Evolutionary conservation across 352 stramenopile genomes (phyloP), one percentile per base, ranked within the genome.

Genomic region (Pythium plurisporium): DNA sequence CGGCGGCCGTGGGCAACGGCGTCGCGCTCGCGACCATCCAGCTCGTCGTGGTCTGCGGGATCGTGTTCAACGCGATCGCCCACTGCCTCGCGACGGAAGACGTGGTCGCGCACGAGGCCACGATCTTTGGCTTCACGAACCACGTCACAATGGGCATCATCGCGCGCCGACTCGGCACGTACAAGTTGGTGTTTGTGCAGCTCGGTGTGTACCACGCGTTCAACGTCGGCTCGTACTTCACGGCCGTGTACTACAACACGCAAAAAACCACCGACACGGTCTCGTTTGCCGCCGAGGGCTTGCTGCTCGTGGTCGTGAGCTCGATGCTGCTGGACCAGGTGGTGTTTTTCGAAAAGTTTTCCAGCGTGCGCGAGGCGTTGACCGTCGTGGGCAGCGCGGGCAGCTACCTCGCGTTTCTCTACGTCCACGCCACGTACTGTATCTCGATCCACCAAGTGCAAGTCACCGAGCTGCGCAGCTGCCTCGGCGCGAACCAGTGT

Each of bases 251-350:
- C 37, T 52, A 56, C 50, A 33, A 46, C 49, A 66, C 59, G 20
- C 43, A 66, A 26, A 66, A 66, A 34, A 40, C 40, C n/a, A 66
- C 49, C n/a, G 59, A 66, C 38, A 66, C 59, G 50, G 56, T 66
- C 50, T 49, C 59, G 36, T 66, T 66, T 17, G 43, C 33, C 10
- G 42, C 59, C 20, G 59, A 66, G 30, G 59, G 59, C 1, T 22
- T 66, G 5, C 30, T 66, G 43, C 59, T 66, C 27, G 50, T 66
- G 43, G 44, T 60, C 29, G 59, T 56, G 51, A 42, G 25, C 43
- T 51, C 59, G 3, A 60, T 61, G 50, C 45, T 66, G 20, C 15
- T 66, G 43, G 59, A 60, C 36, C 59, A 66, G 27, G 4, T 57
- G 3, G 33, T 66, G 11, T 66, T 66, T 37, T 56, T 59, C 19